A percentile compares a stretch with the other conserved stretches of the same genome.
phyloP scores from a whole-genome alignment of 1,284 basidiomycete species.

The Phylloporus sp. region DNA sequence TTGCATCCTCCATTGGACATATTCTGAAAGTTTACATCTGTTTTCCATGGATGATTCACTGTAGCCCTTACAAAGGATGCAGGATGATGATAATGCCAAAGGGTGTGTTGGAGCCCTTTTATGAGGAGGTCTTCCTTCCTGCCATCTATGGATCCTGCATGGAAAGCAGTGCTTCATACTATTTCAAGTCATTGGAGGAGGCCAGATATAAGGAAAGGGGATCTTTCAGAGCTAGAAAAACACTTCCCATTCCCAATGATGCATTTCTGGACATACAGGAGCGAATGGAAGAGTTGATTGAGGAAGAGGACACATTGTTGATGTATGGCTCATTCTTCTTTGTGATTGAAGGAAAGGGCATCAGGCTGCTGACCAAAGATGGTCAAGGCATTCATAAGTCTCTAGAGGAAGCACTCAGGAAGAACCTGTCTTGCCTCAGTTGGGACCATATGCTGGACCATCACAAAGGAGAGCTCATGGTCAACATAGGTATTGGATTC shows the following conservation, averaged over 20 bases:
- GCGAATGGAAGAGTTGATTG: not conserved
- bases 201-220: not conserved
- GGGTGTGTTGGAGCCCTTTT: constrained; percentile 15
- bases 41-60: constrained; percentile 28
- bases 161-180: constrained; percentile 1
- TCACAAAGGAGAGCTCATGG: constrained; percentile 7
- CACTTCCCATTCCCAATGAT: not conserved
- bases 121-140: constrained; percentile 12
- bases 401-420: not conserved
- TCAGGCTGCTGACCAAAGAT: constrained; percentile 17
- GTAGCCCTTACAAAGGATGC: too few relatives aligned
- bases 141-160: constrained; percentile 7
- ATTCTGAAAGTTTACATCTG: constrained; percentile 9
- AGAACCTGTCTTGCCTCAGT: constrained; percentile 11
- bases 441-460: constrained; percentile 13
- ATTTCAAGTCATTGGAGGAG: constrained; percentile 3
- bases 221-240: too few relatives aligned
- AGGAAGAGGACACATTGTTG: not conserved
- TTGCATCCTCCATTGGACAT: not conserved
- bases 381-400: not conserved
- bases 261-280: constrained; percentile 4
- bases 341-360: constrained; percentile 11
- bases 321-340: constrained; percentile 26
- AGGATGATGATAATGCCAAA: too few relatives aligned
- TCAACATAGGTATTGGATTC: constrained; percentile 4